Base-by-base conservation (phyloP, 306 rosid genomes). In the Lagenaria siceraria region DNA sequence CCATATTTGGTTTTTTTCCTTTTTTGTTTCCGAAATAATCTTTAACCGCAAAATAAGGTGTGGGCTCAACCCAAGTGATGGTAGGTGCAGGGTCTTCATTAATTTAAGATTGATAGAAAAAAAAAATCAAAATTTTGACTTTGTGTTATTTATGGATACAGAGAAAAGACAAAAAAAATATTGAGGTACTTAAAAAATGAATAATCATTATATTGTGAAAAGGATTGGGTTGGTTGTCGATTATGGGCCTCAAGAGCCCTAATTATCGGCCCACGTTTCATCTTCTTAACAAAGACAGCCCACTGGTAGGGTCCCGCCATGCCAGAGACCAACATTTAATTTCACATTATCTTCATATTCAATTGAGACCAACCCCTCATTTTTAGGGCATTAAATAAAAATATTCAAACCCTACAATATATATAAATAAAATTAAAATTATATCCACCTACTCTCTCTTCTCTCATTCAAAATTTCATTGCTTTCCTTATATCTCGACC, bases 261-360 rank as follows among this genome's bases (percentile, higher is more conserved):
- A 71, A 48, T 4, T 71, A 25, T 15, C 76, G 76, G 76, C 59
- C 76, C 76, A 71, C 40, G 15, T 46, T 71, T 46, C 19, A 43
- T 70, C 7, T 38, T 18, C 49, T 43, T 13, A 22, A 43, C 29
- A 38, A 40, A 68, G 35, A 68, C 54, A 40, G 75, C 75, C 74
- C 75, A 40, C 27, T 38, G 8, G 22, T 24, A 70, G 58, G 76
- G 76, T 6, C 74, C 53, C 52, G 24, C 40, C 5, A 12, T 7
- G 22, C 38, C 36, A 70, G 21, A 22, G 38, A 27, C 38, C 24
- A 7, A 71, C 76, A 71, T 48, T 71, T 48, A 71, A 13, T 71
- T 48, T 25, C 76, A 48, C 59, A 71, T 71, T 71, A 71, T 48
- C 76, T 68, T 48, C 76, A 25, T 71, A 71, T 71, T 71, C 76